These are phyloP conservation scores for Ceratocystis destructans DNA, from an alignment of 2,329 filamentous ascomycete species.

Conservation along the genomic window DNA sequence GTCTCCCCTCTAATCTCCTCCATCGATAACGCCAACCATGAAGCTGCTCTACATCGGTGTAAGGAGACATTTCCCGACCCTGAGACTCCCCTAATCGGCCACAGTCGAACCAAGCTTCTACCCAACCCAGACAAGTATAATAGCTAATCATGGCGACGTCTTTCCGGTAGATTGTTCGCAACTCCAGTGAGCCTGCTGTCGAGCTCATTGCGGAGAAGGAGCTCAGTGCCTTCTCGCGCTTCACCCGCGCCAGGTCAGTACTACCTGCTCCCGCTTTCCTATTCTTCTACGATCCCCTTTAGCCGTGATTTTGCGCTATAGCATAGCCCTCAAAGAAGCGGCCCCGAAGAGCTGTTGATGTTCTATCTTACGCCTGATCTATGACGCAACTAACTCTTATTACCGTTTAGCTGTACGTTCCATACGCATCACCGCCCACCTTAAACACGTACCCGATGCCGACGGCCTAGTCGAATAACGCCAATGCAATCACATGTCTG, in stretches of 20 bases:
- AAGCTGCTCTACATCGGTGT: conserved; percentile 83
- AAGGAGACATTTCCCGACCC: conserved; percentile 23
- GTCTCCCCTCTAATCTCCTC: background rate
- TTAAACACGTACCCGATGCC: background rate
- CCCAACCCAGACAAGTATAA: background rate
- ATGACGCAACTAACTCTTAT: conserved; percentile 6
- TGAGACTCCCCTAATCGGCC: background rate
- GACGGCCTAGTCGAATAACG: background rate
- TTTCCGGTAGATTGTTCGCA: conserved; percentile 56
- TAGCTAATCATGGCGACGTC: background rate
- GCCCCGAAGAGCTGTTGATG: background rate
- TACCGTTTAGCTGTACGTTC: conserved; percentile 15
- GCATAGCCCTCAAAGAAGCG: background rate
- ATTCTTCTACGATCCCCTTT: background rate
- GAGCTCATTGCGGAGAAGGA: conserved; percentile 69
- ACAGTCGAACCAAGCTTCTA: background rate
- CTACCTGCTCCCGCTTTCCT: background rate
- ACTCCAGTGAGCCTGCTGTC: conserved; percentile 59
- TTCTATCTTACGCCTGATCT: background rate
- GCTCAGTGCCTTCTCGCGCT: conserved; percentile 63
- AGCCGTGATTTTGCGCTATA: background rate
- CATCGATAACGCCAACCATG: conserved; percentile 39
- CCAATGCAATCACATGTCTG: background rate
- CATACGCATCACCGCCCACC: background rate
- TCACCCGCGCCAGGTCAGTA: conserved; percentile 56